Percentiles rank a stretch among this genome's conserved stretches.
Conservation (phyloP, 495 filamentous ascomycete genomes). For the Hypoxylon fuscum region DNA sequence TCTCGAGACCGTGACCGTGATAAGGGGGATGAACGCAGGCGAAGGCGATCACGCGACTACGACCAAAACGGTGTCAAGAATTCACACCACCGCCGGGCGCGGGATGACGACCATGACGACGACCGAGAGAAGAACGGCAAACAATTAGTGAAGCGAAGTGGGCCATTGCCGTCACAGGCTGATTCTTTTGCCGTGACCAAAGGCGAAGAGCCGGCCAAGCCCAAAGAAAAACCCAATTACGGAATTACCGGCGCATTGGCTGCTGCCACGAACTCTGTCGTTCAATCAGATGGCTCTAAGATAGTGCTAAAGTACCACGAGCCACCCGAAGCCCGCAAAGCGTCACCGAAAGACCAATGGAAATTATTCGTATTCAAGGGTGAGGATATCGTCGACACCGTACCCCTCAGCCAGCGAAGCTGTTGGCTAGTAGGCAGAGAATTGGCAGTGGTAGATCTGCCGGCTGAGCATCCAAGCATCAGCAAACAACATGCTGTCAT, state of each 20-base stretch:
- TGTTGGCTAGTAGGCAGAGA: conserved; percentile 94
- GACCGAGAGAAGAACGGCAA: conserved; percentile 33
- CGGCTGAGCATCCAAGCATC: conserved; percentile 88
- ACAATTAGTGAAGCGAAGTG: conserved; percentile 51
- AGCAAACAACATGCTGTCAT: conserved; percentile 95
- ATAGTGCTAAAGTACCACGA: conserved; percentile 96
- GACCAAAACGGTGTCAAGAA: conserved; percentile 26
- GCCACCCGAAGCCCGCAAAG: conserved; percentile 90
- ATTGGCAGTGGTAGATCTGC: conserved; percentile 77
- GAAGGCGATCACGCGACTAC: conserved; percentile 32
- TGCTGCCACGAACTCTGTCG: conserved; percentile 84
- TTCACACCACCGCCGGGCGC: conserved; percentile 29
- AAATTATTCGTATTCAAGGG: conserved; percentile 95
- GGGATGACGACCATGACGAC: conserved; percentile 27
- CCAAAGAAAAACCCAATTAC: conserved; percentile 91
- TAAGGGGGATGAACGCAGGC: conserved; percentile 23
- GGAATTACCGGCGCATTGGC: conserved; percentile 82
- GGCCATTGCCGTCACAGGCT: conserved; percentile 74
- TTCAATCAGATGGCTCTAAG: conserved; percentile 68
- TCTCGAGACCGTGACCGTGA: conserved; percentile 39
- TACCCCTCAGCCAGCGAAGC: conserved; percentile 76
- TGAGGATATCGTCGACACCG: conserved; percentile 76
- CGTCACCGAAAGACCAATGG: conserved; percentile 80
- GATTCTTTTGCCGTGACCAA: conserved; percentile 70
- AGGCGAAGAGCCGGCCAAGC: conserved; percentile 61